Conservation (phyloP, 2,329 filamentous ascomycete genomes). For the Aspergillus sp. region DNA sequence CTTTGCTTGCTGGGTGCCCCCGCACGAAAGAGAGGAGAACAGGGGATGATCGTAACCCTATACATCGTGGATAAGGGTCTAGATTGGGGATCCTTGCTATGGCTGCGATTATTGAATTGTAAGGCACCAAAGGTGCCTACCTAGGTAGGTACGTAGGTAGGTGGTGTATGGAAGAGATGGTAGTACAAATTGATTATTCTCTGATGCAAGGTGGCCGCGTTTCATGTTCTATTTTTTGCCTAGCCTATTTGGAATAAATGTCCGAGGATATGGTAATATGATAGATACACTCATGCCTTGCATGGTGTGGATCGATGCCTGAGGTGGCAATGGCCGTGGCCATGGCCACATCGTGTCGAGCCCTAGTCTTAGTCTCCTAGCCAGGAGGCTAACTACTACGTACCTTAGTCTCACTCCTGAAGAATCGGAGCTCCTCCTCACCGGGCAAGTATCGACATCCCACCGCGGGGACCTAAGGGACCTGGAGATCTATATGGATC, state of each 20-base stretch:
- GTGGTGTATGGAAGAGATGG: too few relatives aligned
- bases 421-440: neutral
- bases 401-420: too few relatives aligned
- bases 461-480: neutral
- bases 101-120: too few relatives aligned
- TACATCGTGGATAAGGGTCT: too few relatives aligned
- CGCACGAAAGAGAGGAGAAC: neutral
- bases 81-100: too few relatives aligned
- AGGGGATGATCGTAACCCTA: too few relatives aligned
- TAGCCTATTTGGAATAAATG: neutral
- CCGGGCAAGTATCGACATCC: neutral
- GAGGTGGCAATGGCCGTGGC: neutral
- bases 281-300: neutral
- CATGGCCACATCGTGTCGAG: neutral
- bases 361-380: neutral
- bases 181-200: too few relatives aligned
- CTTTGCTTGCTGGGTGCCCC: neutral
- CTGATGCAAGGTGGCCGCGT: too few relatives aligned
- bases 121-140: too few relatives aligned
- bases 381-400: too few relatives aligned
- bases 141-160: too few relatives aligned
- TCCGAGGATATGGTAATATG: conserved; percentile 1
- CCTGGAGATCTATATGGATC: too few relatives aligned
- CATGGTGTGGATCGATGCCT: neutral
- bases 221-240: neutral